Conservation (phyloP, 2,329 filamentous ascomycete genomes). For the Emmonsiellopsis sp. region DNA sequence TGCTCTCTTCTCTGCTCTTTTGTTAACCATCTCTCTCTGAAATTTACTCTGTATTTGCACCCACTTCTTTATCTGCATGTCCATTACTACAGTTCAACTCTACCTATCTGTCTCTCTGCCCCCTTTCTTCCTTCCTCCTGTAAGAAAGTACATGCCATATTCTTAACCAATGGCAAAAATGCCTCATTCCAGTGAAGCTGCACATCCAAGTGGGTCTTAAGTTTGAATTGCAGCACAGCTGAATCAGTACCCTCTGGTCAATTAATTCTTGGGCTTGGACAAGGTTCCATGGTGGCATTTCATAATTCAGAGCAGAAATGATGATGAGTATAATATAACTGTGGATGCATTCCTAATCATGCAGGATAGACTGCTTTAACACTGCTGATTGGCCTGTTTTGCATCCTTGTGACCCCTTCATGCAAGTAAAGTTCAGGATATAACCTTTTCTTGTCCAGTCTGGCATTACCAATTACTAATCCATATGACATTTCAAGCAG, state of each 20-base stretch:
- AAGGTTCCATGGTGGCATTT: not conserved
- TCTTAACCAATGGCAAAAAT: not conserved
- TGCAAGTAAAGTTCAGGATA: not conserved
- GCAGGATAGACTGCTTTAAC: not conserved
- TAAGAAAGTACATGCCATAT: not conserved
- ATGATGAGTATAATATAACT: not conserved
- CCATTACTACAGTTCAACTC: too few species aligned
- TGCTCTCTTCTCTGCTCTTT: too few species aligned
- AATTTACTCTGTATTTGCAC: too few species aligned
- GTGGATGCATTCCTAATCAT: not conserved
- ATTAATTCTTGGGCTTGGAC: not conserved
- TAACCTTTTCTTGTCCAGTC: too few species aligned
- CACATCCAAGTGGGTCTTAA: not conserved
- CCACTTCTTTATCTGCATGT: too few species aligned
- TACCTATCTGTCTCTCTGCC: not conserved
- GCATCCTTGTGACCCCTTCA: not conserved
- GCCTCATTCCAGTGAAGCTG: not conserved
- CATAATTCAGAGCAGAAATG: not conserved
- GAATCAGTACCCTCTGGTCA: not conserved
- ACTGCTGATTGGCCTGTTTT: not conserved
- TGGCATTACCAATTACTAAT: too few species aligned
- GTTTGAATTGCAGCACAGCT: not conserved
- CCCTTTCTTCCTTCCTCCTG: not conserved
- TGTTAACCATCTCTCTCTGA: too few species aligned
- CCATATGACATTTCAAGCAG: not conserved